Conservation (phyloP, 2,329 filamentous ascomycete species). For the Penicillium sp. region DNA sequence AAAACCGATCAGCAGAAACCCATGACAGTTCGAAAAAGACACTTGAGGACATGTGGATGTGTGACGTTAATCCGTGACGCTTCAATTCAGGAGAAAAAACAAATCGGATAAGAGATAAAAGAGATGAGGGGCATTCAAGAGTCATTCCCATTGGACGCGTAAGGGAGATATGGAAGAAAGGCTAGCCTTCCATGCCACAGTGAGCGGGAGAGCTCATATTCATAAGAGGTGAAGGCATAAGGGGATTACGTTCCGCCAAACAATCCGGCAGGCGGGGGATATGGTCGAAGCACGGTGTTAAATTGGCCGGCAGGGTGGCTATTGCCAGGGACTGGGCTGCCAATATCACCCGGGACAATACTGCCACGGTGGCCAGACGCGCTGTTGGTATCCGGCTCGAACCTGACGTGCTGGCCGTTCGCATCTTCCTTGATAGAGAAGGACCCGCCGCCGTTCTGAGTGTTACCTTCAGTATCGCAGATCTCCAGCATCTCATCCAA, state of each 20-base stretch:
- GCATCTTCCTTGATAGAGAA: constrained; percentile 67
- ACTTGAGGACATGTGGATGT: constrained; percentile 16
- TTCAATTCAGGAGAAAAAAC: constrained; percentile 17
- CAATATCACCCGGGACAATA: constrained; percentile 64
- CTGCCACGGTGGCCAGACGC: constrained; percentile 44
- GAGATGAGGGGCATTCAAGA: constrained; percentile 16
- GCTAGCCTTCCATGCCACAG: background rate
- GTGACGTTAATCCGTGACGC: constrained; percentile 28
- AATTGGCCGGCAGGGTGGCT: constrained; percentile 41
- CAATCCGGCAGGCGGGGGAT: constrained; percentile 39
- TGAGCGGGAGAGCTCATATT: background rate
- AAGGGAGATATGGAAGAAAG: constrained; percentile 3
- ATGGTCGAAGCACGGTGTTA: constrained; percentile 37
- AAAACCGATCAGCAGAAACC: constrained; percentile 16
- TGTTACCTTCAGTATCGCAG: constrained; percentile 86
- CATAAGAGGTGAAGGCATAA: constrained; percentile 1
- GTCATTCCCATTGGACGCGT: constrained; percentile 15
- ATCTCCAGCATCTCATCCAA: constrained; percentile 75
- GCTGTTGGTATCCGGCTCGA: constrained; percentile 54
- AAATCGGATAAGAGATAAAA: background rate
- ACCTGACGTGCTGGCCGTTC: constrained; percentile 44
- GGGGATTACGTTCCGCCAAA: constrained; percentile 27
- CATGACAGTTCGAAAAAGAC: constrained; percentile 17
- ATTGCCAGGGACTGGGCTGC: constrained; percentile 59
- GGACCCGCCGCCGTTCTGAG: constrained; percentile 83